Evolutionary conservation across 495 filamentous ascomycete genomes (phyloP), one percentile per base, ranked within the genome.

Genomic region (Podospora tetraspora): DNA sequence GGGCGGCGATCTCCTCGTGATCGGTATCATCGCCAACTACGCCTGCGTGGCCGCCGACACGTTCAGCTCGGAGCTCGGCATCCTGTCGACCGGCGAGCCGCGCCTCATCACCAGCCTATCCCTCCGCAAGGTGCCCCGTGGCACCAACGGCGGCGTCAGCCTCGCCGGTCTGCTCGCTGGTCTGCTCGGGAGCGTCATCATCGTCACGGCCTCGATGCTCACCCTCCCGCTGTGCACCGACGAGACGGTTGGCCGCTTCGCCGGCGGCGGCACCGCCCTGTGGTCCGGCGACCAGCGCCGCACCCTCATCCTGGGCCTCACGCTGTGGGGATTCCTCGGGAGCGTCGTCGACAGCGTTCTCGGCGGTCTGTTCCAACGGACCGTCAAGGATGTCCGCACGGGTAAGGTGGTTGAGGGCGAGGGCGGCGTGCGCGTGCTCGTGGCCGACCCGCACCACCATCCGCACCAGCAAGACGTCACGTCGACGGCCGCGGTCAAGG

Each of bases 51-150:
- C 93, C 13, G 91, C 95, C 30, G 95, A 99, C 75, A 99, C 95
- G 6, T 96, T 97, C 79, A 93, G 91, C 66, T 97, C 94, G 13
- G 95, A 99, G 79, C 87, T 98, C 16, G 95, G 95, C 8, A 99
- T 99, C 61, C 84, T 98, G 21, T 90, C 93, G 21, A 88, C 84
- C 68, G 84, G 83, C 24, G 79, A 84, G 52, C 95, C 95, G 0
- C 85, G 92, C 21, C 86, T 99, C n/a, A 93, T 99, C 66, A 97
- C 92, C 5, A 92, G 92, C 27, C 85, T 85, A 24, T 91, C 83
- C 23, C 79, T 94, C 13, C 85, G 87, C 16, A 82, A 87, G 70
- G 96, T 97, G 0, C 93, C 94, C 0, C 87, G 86, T 3, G 95
- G 95, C 11, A 98, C 96, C 27, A 99, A 99, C 74, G 95, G 95